phyloP scores from a whole-genome alignment of 2,329 filamentous ascomycete species.

The Aureobasidium sp. region DNA sequence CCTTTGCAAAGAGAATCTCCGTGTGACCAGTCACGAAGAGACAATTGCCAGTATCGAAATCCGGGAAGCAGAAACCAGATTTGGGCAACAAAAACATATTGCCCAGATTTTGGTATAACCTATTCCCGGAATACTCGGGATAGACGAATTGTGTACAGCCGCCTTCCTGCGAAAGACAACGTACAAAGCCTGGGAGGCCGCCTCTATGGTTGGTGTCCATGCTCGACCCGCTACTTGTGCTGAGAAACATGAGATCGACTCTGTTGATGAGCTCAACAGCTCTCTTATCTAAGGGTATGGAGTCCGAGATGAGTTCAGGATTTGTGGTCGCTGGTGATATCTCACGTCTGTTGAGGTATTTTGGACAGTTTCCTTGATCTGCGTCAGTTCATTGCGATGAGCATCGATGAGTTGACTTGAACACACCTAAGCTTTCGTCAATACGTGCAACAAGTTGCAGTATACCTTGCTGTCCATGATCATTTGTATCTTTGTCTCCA shows the following conservation, averaged over 20 bases:
- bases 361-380: slow-evolving; percentile 64
- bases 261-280: slow-evolving; percentile 52
- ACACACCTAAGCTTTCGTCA: slow-evolving; percentile 54
- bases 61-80: slow-evolving; percentile 63
- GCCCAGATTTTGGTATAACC: slow-evolving; percentile 74
- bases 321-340: slow-evolving; percentile 48
- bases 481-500: slow-evolving; percentile 13
- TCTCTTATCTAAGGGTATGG: slow-evolving; percentile 39
- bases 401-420: neutral
- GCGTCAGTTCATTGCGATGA: slow-evolving; percentile 8
- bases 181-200: slow-evolving; percentile 63
- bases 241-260: slow-evolving; percentile 72
- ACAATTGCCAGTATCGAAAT: slow-evolving; percentile 63
- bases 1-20: slow-evolving; percentile 54
- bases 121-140: slow-evolving; percentile 79
- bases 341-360: slow-evolving; percentile 70
- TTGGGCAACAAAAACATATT: slow-evolving; percentile 61
- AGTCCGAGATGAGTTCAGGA: slow-evolving; percentile 43
- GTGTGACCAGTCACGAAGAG: slow-evolving; percentile 66
- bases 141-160: slow-evolving; percentile 52
- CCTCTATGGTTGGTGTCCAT: slow-evolving; percentile 85
- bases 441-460: slow-evolving; percentile 57
- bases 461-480: slow-evolving; percentile 27
- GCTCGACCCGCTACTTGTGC: slow-evolving; percentile 50
- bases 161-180: slow-evolving; percentile 50